Base-by-base conservation (phyloP, 352 stramenopile genomes). In the Phytopythium aichiense region DNA sequence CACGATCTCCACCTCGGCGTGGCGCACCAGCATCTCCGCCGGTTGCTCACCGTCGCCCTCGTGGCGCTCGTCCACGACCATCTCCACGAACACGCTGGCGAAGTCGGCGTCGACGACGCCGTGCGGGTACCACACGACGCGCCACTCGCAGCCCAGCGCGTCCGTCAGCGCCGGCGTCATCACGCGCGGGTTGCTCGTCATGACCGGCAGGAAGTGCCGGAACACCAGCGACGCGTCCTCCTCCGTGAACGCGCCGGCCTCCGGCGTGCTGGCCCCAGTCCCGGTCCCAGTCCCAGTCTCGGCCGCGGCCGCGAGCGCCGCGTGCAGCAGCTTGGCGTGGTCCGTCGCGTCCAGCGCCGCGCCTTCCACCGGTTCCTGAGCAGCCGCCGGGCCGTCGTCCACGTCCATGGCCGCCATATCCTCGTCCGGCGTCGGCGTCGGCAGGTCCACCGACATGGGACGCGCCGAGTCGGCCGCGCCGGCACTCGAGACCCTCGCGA, bases 31-130 rank as follows among this genome's bases (percentile, higher is more conserved):
- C 48, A 45, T 23, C 9, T 49, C 13, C 13, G 49, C 57, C 31
- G 57, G 20, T 2, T 50, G 42, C 37, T 58, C 66, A 18, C 23
- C 45, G 38, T 38, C 18, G 20, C 11, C 42, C 5, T 8, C 15
- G 38, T 15, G 7, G n/a, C 25, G 22, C 15, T 56, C 28, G 12
- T 57, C 23, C 23, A 66, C 23, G 8, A 86, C 66, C 64, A 89
- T 76, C 63, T 90, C 74, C 4, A 91, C 80, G 49, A 81, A 82
- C 30, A 91, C 68, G 33, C 81, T 79, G 16, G 87, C 80, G 56
- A 70, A 79, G 16, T 79, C 58, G 58, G 67, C 58, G 46, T 84
- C 65, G 15, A 78, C 62, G 25, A 64, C 64, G 11, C 84, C 84
- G 56, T 77, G 68, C 15, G 79, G 78, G 23, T 82, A 82, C 81